phyloP scores from a whole-genome alignment of 306 rosid genomes.

The Vigna trinervia region DNA sequence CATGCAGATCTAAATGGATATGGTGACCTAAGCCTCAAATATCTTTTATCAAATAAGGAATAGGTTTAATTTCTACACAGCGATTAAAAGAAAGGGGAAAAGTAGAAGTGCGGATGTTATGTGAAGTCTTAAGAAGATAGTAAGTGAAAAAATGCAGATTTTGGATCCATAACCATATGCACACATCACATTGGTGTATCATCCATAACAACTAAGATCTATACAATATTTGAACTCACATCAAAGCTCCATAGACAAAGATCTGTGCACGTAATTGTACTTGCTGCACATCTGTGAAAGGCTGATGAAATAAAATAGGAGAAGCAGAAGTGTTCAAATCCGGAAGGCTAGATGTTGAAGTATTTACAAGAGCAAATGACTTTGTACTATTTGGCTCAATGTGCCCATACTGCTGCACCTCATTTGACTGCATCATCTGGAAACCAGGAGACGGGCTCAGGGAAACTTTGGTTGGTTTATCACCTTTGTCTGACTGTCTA shows the following conservation, averaged over 20 bases:
- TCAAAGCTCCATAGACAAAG: constrained; percentile 97
- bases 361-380: constrained; percentile 61
- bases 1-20: constrained; percentile 32
- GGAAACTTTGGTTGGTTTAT: constrained; percentile 62
- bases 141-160: constrained; percentile 24
- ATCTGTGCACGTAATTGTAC: constrained; percentile 99
- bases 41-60: constrained; percentile 19
- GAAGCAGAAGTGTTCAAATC: constrained; percentile 87
- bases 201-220: constrained; percentile 31
- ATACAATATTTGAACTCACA: constrained; percentile 71
- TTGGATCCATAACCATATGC: constrained; percentile 16
- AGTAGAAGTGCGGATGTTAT: constrained; percentile 2
- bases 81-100: constrained; percentile 14
- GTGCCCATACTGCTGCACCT: constrained; percentile 70
- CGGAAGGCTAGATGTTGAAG: constrained; percentile 80
- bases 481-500: constrained; percentile 64
- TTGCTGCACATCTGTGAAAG: constrained; percentile 96
- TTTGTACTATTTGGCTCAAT: constrained; percentile 67
- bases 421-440: constrained; percentile 81
- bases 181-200: constrained; percentile 12
- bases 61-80: neutral
- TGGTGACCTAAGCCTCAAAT: constrained; percentile 15
- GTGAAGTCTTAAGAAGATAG: constrained; percentile 1
- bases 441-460: constrained; percentile 65
- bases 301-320: constrained; percentile 81